Conservation (phyloP, 495 filamentous ascomycete genomes). For the Pseudevernia furfuracea region DNA sequence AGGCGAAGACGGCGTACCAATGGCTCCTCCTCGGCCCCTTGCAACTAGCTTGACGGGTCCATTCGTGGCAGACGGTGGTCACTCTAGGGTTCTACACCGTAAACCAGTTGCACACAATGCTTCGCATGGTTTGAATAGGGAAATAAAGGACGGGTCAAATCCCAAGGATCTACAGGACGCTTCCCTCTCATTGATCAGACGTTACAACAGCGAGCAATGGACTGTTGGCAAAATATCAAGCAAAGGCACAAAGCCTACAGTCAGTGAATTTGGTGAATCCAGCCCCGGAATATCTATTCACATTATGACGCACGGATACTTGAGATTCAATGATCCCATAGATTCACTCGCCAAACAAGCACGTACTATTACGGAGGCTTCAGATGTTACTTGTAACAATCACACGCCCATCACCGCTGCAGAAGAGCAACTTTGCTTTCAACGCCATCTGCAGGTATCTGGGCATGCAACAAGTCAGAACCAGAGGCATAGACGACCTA, state of each 20-base stretch:
- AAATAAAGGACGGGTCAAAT: background rate
- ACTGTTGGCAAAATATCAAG: constrained; percentile 71
- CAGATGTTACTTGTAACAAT: background rate
- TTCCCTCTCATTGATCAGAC: constrained; percentile 81
- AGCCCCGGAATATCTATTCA: constrained; percentile 48
- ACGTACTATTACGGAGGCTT: background rate
- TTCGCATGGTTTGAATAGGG: background rate
- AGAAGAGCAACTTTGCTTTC: constrained; percentile 6
- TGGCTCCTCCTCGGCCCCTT: constrained; percentile 26
- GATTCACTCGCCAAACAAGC: background rate
- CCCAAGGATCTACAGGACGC: constrained; percentile 19
- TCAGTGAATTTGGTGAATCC: constrained; percentile 27
- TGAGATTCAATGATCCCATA: constrained; percentile 38
- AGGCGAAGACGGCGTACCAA: background rate
- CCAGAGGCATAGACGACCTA: background rate
- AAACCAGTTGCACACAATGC: background rate
- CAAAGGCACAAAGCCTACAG: constrained; percentile 35
- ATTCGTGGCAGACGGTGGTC: background rate
- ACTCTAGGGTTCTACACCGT: background rate
- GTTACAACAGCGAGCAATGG: constrained; percentile 82
- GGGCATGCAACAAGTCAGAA: background rate
- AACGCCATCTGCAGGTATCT: constrained; percentile 9
- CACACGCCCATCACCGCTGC: background rate
- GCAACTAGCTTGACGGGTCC: background rate
- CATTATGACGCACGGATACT: constrained; percentile 54